phyloP scores from a whole-genome alignment of 768 basidiomycete species.

The Boletellus emodensis region DNA sequence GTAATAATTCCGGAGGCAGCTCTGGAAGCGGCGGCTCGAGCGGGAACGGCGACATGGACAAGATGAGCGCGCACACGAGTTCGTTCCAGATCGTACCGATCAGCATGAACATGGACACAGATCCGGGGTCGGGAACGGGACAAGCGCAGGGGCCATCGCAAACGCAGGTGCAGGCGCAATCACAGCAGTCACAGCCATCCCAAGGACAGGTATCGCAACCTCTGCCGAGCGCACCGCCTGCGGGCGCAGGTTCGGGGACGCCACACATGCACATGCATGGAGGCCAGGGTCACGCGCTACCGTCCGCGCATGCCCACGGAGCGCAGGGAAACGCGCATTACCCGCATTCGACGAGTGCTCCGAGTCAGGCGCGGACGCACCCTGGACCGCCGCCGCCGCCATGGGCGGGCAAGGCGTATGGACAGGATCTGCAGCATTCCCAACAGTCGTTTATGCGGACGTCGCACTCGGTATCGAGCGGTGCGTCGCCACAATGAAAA shows the following conservation, averaged over 20 bases:
- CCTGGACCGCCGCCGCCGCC: constrained; percentile 23
- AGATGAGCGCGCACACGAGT: constrained; percentile 46
- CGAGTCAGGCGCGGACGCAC: constrained; percentile 10
- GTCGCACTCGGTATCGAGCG: constrained; percentile 40
- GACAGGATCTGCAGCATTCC: constrained; percentile 27
- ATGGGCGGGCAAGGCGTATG: constrained; percentile 23
- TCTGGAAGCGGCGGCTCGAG: constrained; percentile 5
- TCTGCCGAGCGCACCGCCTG: background rate
- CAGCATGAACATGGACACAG: constrained; percentile 19
- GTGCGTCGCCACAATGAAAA: constrained; percentile 31
- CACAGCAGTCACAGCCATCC: background rate
- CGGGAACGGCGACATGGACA: constrained; percentile 19
- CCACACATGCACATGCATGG: constrained; percentile 15
- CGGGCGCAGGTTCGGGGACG: constrained; percentile 1
- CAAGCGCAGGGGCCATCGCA: background rate
- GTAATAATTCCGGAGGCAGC: constrained; percentile 16
- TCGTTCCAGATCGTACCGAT: constrained; percentile 51
- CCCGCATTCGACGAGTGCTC: background rate
- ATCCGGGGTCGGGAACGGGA: constrained; percentile 9
- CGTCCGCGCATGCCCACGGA: background rate
- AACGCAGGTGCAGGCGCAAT: background rate
- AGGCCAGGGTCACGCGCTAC: constrained; percentile 8
- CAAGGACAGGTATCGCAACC: constrained; percentile 8
- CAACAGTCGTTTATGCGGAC: constrained; percentile 49
- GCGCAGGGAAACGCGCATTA: constrained; percentile 6